Percentiles rank a stretch among this genome's conserved stretches.
phyloP scores from a whole-genome alignment of 2,329 filamentous ascomycete genomes.

The Pseudocercospora musae region DNA sequence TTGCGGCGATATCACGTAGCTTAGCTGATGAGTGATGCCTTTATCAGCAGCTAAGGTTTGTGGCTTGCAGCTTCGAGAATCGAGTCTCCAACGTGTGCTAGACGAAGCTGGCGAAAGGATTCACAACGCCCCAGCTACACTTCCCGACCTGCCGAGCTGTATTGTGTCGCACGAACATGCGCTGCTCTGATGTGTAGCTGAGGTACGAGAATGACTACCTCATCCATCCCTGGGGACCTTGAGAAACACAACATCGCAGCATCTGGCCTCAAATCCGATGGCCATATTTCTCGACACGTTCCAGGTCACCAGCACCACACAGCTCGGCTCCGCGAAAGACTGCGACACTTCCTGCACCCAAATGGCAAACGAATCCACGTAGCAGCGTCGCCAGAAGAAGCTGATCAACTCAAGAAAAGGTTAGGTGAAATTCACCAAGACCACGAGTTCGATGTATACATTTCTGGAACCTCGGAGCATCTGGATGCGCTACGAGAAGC shows the following conservation, averaged over 20 bases:
- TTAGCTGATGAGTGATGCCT: constrained; percentile 1
- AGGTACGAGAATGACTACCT: constrained; percentile 4
- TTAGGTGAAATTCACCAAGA: constrained; percentile 39
- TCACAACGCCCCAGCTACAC: background rate
- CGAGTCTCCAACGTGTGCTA: background rate
- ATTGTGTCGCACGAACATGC: background rate
- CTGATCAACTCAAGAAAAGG: constrained; percentile 46
- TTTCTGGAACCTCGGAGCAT: constrained; percentile 55
- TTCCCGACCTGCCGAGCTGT: background rate
- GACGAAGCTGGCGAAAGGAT: background rate
- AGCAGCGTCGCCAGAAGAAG: constrained; percentile 55
- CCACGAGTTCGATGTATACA: constrained; percentile 54
- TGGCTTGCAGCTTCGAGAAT: background rate
- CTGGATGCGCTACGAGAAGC: constrained; percentile 50
- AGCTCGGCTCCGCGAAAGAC: constrained; percentile 36
- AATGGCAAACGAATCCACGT: constrained; percentile 57
- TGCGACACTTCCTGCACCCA: constrained; percentile 55
- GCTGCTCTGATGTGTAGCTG: background rate
- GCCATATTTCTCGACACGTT: background rate
- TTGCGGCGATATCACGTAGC: background rate
- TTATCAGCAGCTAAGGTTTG: background rate
- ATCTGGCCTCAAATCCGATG: background rate
- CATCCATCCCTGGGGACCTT: constrained; percentile 5
- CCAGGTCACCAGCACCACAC: constrained; percentile 10
- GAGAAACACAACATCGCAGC: constrained; percentile 10